phyloP scores from a whole-genome alignment of 2,329 filamentous ascomycete species.

The Alternaria ventricosa region DNA sequence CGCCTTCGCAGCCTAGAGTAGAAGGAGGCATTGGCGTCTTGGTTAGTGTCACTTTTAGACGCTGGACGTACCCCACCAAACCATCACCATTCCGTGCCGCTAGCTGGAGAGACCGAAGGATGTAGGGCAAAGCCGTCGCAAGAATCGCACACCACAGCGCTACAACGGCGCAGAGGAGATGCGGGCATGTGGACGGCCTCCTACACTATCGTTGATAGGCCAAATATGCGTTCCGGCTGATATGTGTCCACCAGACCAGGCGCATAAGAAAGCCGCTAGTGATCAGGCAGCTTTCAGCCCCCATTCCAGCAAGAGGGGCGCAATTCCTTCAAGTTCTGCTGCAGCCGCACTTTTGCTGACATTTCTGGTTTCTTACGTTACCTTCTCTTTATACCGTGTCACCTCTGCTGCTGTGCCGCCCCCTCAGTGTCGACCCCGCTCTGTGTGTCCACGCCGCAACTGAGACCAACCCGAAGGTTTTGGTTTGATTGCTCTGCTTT shows the following conservation, averaged over 20 bases:
- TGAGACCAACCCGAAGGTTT: slow-evolving; percentile 16
- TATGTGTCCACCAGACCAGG: slow-evolving; percentile 29
- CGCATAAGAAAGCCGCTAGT: slow-evolving; percentile 14
- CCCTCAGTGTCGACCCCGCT: slow-evolving; percentile 23
- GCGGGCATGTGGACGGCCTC: slow-evolving; percentile 16
- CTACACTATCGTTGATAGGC: slow-evolving; percentile 5
- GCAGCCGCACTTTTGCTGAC: slow-evolving; percentile 22
- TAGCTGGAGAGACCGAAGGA: neutral
- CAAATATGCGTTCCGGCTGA: slow-evolving; percentile 4
- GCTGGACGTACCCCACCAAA: slow-evolving; percentile 10
- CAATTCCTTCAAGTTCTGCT: slow-evolving; percentile 27
- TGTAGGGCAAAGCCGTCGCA: slow-evolving; percentile 1
- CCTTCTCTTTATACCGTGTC: slow-evolving; percentile 27
- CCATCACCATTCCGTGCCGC: slow-evolving; percentile 1
- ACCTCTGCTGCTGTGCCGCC: slow-evolving; percentile 32
- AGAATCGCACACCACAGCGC: slow-evolving; percentile 6
- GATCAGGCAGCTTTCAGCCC: slow-evolving; percentile 23
- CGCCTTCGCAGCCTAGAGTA: slow-evolving; percentile 3
- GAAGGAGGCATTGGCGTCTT: slow-evolving; percentile 4
- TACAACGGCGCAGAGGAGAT: neutral
- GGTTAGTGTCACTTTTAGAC: slow-evolving; percentile 10
- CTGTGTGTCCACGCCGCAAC: slow-evolving; percentile 17
- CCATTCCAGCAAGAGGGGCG: slow-evolving; percentile 20
- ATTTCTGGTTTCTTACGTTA: slow-evolving; percentile 20
- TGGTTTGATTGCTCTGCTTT: slow-evolving; percentile 16